phyloP scores from a whole-genome alignment of 2,329 filamentous ascomycete genomes.

The Apiospora rasikravindrae region DNA sequence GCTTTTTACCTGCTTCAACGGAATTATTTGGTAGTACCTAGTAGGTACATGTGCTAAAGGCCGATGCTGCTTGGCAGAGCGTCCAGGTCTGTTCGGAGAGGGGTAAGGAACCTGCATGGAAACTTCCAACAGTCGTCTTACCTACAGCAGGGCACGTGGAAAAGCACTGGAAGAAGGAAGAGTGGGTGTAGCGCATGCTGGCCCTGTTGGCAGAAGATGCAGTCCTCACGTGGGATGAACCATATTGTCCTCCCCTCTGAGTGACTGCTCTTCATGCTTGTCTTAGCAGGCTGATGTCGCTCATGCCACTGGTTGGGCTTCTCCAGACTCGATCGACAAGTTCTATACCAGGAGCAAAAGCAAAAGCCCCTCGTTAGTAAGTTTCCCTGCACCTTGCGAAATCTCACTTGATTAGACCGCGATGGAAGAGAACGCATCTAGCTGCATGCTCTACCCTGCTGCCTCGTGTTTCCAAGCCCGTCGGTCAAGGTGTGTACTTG shows the following conservation, averaged over 20 bases:
- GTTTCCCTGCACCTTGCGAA: background rate
- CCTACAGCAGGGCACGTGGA: slow-evolving; percentile 1
- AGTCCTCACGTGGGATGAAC: background rate
- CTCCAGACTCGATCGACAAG: background rate
- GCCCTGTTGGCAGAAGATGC: background rate
- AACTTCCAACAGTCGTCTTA: background rate
- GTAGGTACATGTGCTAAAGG: background rate
- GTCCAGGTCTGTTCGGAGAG: background rate
- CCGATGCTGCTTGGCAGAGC: background rate
- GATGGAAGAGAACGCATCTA: background rate
- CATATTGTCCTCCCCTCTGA: background rate
- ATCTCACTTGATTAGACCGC: background rate
- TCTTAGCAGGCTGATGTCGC: background rate
- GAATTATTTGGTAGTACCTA: background rate
- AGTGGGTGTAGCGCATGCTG: background rate
- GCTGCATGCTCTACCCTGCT: background rate
- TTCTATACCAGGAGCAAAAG: background rate
- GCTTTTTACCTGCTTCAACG: background rate
- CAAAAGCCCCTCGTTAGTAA: background rate
- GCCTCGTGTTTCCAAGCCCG: background rate
- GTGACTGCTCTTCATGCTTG: background rate
- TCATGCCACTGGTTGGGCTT: background rate
- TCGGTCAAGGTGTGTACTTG: no score
- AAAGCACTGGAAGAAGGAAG: background rate
- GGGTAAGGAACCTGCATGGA: background rate